phyloP scores from a whole-genome alignment of 805 yeast species.

The Yarrowia porcina region DNA sequence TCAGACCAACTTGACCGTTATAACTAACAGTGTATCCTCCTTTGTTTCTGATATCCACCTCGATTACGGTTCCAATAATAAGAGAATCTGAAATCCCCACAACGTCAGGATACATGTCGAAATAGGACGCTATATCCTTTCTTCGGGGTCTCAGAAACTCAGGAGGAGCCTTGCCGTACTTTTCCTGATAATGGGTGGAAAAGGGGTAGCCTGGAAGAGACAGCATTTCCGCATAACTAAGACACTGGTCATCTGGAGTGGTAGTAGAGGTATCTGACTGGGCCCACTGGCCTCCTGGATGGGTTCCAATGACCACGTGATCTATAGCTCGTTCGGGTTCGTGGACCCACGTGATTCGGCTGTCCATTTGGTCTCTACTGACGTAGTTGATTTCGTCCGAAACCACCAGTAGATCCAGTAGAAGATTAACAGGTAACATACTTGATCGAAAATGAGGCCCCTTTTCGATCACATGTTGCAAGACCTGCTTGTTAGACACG shows the following conservation, averaged over 20 bases:
- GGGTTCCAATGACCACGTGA: slow-evolving; percentile 34
- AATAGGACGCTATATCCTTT: slow-evolving; percentile 35
- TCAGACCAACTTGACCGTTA: neutral
- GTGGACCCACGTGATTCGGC: slow-evolving; percentile 35
- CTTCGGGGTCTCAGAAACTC: slow-evolving; percentile 35
- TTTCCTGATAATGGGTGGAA: slow-evolving; percentile 29
- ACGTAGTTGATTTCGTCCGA: slow-evolving; percentile 33
- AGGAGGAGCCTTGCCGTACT: slow-evolving; percentile 21
- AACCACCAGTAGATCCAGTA: slow-evolving; percentile 35
- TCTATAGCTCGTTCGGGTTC: slow-evolving; percentile 25
- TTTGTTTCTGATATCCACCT: neutral
- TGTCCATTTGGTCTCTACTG: slow-evolving; percentile 28
- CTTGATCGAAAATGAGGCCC: slow-evolving; percentile 30
- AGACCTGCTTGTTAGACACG: slow-evolving; percentile 28
- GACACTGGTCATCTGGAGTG: slow-evolving; percentile 28
- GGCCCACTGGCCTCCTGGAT: slow-evolving; percentile 40
- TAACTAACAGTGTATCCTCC: slow-evolving; percentile 6
- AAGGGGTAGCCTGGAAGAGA: slow-evolving; percentile 38
- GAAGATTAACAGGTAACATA: slow-evolving; percentile 32
- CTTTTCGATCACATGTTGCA: slow-evolving; percentile 30
- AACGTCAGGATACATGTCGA: slow-evolving; percentile 32
- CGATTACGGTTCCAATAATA: slow-evolving; percentile 27
- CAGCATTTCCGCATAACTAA: slow-evolving; percentile 39
- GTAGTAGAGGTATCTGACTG: slow-evolving; percentile 29
- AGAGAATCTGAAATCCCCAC: slow-evolving; percentile 32